These are phyloP conservation scores for Sporothrix euskadiensis DNA, from an alignment of 2,329 filamentous ascomycete genomes.

Conservation along the genomic window DNA sequence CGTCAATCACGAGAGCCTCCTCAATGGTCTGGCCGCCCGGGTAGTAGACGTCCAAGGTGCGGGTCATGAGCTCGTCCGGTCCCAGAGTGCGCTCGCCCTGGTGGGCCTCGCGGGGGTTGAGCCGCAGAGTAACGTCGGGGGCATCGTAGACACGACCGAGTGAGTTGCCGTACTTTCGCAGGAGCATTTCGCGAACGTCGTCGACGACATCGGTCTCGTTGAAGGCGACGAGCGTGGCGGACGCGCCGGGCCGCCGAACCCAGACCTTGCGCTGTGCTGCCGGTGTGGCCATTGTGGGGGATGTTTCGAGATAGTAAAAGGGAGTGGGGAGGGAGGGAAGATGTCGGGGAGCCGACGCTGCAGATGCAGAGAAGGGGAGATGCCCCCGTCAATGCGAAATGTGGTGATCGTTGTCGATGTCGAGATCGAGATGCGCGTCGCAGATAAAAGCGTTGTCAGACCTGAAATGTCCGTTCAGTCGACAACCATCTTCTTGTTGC, in stretches of 20 bases:
- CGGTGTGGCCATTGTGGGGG: conserved; percentile 14
- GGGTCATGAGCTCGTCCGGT: conserved; percentile 80
- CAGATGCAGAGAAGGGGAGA: conserved; percentile 2
- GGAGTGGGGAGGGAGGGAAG: not conserved
- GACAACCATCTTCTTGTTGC: not conserved
- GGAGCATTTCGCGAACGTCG: conserved; percentile 87
- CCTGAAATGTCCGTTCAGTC: not conserved
- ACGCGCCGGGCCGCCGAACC: conserved; percentile 85
- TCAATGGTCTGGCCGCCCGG: conserved; percentile 84
- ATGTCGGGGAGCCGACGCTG: not conserved
- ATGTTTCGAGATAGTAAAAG: not conserved
- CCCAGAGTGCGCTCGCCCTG: conserved; percentile 68
- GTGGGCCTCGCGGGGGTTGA: conserved; percentile 66
- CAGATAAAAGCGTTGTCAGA: not conserved
- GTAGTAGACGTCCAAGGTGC: conserved; percentile 78
- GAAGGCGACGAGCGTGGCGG: conserved; percentile 82
- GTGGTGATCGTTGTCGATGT: not conserved
- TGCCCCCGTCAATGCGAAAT: not conserved
- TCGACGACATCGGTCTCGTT: conserved; percentile 89
- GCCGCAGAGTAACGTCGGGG: conserved; percentile 80
- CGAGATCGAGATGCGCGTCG: not conserved
- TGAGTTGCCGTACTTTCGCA: conserved; percentile 92
- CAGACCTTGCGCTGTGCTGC: conserved; percentile 74
- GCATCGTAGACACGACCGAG: conserved; percentile 86
- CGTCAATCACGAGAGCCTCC: conserved; percentile 88